Evolutionary conservation across 495 filamentous ascomycete species (phyloP).

Genomic region (Articulospora tetracladia): DNA sequence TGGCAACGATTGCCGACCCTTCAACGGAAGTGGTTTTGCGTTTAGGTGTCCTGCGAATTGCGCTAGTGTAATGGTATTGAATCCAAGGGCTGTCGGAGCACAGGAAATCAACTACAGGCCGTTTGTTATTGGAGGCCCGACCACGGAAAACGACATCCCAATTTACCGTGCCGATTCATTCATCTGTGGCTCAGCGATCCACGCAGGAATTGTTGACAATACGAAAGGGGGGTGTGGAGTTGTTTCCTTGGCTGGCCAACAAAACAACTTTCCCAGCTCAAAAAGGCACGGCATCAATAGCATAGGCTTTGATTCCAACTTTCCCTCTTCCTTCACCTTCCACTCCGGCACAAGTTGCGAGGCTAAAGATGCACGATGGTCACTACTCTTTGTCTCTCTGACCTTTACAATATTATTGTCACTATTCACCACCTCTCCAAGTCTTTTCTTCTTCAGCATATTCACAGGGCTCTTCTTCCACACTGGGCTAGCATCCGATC

Average conservation of each 20-base stretch:
- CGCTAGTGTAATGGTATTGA: conserved; percentile 56
- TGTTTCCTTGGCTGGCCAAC: conserved; percentile 61
- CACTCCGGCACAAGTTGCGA: conserved; percentile 44
- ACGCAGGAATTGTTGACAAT: conserved; percentile 68
- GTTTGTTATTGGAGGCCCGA: conserved; percentile 72
- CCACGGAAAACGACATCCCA: conserved; percentile 35
- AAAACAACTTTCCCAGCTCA: conserved; percentile 56
- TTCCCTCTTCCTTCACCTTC: conserved; percentile 74
- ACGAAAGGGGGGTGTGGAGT: conserved; percentile 73
- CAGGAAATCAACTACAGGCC: conserved; percentile 66
- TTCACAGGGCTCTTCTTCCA: conserved; percentile 75
- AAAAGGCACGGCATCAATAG: conserved; percentile 62
- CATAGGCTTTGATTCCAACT: conserved; percentile 67
- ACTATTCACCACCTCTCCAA: conserved; percentile 63
- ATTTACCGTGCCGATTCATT: conserved; percentile 81
- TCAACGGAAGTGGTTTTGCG: conserved; percentile 60
- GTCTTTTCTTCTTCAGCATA: conserved; percentile 66
- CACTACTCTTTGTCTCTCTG: conserved; percentile 67
- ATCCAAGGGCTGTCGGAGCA: conserved; percentile 71
- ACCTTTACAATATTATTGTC: conserved; percentile 62
- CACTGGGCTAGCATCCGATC: conserved; percentile 75
- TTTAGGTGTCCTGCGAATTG: conserved; percentile 84
- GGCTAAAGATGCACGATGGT: conserved; percentile 66
- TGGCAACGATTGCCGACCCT: conserved; percentile 78
- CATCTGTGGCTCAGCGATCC: conserved; percentile 77